Evolutionary conservation across 176 grass and related monocot genomes (phyloP).

Genomic region (Ensete ventricosum): DNA sequence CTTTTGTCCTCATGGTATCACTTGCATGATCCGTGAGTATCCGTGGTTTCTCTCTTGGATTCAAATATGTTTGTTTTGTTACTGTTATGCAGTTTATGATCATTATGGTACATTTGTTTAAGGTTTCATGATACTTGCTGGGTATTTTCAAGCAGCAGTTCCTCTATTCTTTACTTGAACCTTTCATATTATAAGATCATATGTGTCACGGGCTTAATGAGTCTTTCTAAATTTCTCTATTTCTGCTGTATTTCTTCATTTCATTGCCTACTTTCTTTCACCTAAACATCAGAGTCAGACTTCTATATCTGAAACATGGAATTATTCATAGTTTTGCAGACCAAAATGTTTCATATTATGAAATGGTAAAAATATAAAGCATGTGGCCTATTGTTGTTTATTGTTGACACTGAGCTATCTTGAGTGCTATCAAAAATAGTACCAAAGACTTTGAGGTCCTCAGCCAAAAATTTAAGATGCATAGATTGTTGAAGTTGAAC

Average conservation of each 20-base stretch:
- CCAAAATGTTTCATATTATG: not conserved
- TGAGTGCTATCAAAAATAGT: too few relatives aligned
- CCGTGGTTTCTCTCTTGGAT: not conserved
- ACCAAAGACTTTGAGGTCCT: too few relatives aligned
- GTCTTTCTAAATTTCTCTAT: not conserved
- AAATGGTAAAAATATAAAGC: too few relatives aligned
- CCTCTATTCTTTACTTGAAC: not conserved
- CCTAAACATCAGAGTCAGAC: not conserved
- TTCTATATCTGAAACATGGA: not conserved
- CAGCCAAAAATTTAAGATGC: too few relatives aligned
- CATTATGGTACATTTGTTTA: not conserved
- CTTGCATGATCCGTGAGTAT: slow-evolving; percentile 90
- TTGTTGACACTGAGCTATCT: too few relatives aligned
- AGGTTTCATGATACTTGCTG: not conserved
- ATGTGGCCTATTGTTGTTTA: too few relatives aligned
- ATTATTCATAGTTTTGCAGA: not conserved
- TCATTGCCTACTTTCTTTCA: not conserved
- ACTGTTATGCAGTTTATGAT: not conserved
- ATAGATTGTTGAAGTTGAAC: too few relatives aligned
- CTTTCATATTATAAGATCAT: not conserved
- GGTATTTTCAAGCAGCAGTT: not conserved
- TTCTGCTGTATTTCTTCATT: not conserved
- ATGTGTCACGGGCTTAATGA: not conserved
- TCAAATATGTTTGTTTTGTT: not conserved
- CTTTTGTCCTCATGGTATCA: slow-evolving; percentile 83